Evolutionary conservation across 2,329 filamentous ascomycete genomes (phyloP), one percentile per base, ranked within the genome.

Genomic region (Penicillium sclerotiorum): DNA sequence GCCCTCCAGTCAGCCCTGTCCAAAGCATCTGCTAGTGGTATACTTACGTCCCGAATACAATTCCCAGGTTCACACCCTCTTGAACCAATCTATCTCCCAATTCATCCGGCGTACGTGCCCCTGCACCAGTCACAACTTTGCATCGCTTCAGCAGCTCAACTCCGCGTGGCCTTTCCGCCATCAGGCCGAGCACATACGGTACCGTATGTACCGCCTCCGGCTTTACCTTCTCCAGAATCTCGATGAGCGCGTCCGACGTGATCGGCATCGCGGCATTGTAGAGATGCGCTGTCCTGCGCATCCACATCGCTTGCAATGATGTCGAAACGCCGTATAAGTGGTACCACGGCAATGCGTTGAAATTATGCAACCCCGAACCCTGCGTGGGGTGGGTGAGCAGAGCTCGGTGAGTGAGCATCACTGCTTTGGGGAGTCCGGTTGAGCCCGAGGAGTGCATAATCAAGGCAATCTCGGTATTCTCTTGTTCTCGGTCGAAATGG

Each of bases 401-500:
- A 57, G 9, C 23, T 1, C 58, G 60, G 25, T 69, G 56, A 1
- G 51, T 67, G 53, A 59, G 70, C 11, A 62, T 50, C 1, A 74
- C 63, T 4, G 70, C 67, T 33, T 72, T 73, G 1, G 71, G 72
- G 13, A 68, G 47, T 1, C 71, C 70, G 0, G 67, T 73, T 0
- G 70, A 66, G 0, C 68, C 69, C 17, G 68, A 69, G 0, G 70
- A 70, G 53, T 73, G 69, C n/a, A 72, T 23, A 12, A 39, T 39
- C 5, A 23, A 39, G 4, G 37, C 37, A 28, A 28, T 48, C n/a
- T 52, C 49, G 8, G 39, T 52, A 20, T 44, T 44, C 27, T 51
- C 30, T 15, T 41, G 30, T 23, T 40, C 21, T 7, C 18, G 44
- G 40, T 8, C 53, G 50, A 18, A 60, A 36, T 1, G n/a, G 20